Conservation (phyloP, 139 green algal species). For the Gonium pectorale region DNA sequence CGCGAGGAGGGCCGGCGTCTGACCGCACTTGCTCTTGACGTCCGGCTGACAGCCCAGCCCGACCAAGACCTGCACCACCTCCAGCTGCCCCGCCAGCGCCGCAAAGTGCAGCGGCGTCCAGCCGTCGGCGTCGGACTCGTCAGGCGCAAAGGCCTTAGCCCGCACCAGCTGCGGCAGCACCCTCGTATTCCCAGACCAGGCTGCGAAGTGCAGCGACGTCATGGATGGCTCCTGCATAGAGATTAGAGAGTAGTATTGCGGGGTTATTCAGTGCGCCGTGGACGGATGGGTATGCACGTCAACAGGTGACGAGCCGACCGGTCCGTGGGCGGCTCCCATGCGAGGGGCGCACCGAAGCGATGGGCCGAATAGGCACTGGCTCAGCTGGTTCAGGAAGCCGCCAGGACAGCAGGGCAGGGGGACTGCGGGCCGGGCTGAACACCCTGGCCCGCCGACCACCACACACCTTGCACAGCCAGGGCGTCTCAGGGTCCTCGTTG, state of each 20-base stretch:
- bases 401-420: background rate
- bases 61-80: constrained; percentile 1
- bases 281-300: too few relatives aligned
- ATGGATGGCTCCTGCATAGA: constrained; percentile 30
- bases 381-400: too few relatives aligned
- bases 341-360: too few relatives aligned
- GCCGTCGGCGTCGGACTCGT: constrained; percentile 31
- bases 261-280: too few relatives aligned
- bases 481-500: constrained; percentile 39
- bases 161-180: constrained; percentile 9
- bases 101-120: constrained; percentile 45
- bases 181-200: constrained; percentile 25
- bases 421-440: background rate
- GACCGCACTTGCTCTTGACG: background rate
- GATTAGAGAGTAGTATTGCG: too few relatives aligned
- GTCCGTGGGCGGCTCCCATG: too few relatives aligned
- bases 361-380: too few relatives aligned
- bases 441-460: background rate
- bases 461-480: constrained; percentile 42
- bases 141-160: constrained; percentile 23
- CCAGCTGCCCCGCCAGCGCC: constrained; percentile 14
- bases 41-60: background rate
- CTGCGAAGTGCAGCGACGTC: constrained; percentile 34
- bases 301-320: too few relatives aligned
- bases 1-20: background rate